Percentiles rank a stretch among this genome's conserved stretches.
Evolutionary conservation across 179 eudicot genomes (phyloP).

Genomic region (Patellifolia procumbens): DNA sequence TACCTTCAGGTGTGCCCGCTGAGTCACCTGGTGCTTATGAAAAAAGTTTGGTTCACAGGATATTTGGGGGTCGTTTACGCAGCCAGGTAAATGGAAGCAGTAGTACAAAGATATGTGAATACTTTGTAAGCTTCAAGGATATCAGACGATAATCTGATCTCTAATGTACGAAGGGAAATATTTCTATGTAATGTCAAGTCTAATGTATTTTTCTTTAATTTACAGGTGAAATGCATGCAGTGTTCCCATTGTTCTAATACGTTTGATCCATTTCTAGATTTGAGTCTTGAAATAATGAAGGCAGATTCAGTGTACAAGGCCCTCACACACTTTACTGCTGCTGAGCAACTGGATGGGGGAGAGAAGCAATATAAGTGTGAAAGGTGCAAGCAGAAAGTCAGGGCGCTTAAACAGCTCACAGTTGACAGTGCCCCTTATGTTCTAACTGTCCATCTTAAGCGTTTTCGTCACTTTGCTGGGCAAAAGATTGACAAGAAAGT

Average conservation of each 20-base stretch:
- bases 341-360: slow-evolving; percentile 93
- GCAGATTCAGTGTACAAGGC: slow-evolving; percentile 83
- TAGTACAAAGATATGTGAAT: neutral
- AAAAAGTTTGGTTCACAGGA: slow-evolving; percentile 90
- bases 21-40: slow-evolving; percentile 96
- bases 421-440: slow-evolving; percentile 81
- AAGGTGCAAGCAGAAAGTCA: slow-evolving; percentile 88
- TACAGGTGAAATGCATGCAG: slow-evolving; percentile 91
- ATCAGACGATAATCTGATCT: neutral
- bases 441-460: slow-evolving; percentile 83
- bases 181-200: neutral
- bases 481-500: slow-evolving; percentile 85
- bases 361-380: slow-evolving; percentile 83
- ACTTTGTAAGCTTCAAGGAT: neutral
- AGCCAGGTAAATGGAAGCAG: slow-evolving; percentile 69
- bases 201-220: slow-evolving; percentile 3
- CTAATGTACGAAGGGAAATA: neutral
- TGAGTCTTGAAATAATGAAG: slow-evolving; percentile 86
- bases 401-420: slow-evolving; percentile 89
- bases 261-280: slow-evolving; percentile 90
- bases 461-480: slow-evolving; percentile 74
- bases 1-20: slow-evolving; percentile 87
- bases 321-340: slow-evolving; percentile 70
- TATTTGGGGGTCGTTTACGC: slow-evolving; percentile 91
- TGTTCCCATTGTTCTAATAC: slow-evolving; percentile 84